These are phyloP conservation scores for Calonectria crousiana DNA, from an alignment of 2,329 filamentous ascomycete genomes.

Conservation along the genomic window DNA sequence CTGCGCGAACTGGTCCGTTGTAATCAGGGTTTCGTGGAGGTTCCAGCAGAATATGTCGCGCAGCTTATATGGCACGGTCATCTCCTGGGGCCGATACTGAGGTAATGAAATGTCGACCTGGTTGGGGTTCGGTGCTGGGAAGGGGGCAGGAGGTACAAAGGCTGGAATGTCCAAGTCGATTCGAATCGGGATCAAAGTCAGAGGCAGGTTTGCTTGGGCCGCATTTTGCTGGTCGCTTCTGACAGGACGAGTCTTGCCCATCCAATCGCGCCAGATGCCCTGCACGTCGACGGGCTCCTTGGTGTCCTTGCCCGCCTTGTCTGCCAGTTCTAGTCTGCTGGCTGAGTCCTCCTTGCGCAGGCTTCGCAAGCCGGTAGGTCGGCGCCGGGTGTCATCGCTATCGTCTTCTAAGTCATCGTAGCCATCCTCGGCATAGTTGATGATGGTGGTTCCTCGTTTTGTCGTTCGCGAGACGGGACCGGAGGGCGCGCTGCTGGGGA, in stretches of 20 bases:
- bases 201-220: slow-evolving; percentile 80
- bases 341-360: slow-evolving; percentile 80
- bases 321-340: slow-evolving; percentile 72
- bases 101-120: slow-evolving; percentile 79
- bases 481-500: slow-evolving; percentile 72
- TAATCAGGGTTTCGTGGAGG: slow-evolving; percentile 91
- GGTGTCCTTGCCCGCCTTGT: slow-evolving; percentile 88
- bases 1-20: slow-evolving; percentile 95
- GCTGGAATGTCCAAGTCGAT: slow-evolving; percentile 94
- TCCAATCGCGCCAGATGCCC: slow-evolving; percentile 96
- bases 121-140: slow-evolving; percentile 72
- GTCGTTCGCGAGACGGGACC: slow-evolving; percentile 85
- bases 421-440: slow-evolving; percentile 98
- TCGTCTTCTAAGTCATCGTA: slow-evolving; percentile 84
- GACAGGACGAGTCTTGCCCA: slow-evolving; percentile 76
- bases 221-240: slow-evolving; percentile 71
- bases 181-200: slow-evolving; percentile 93
- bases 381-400: slow-evolving; percentile 80
- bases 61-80: slow-evolving; percentile 86
- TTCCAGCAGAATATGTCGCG: slow-evolving; percentile 99
- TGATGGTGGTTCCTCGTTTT: slow-evolving; percentile 94
- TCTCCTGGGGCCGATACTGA: slow-evolving; percentile 83
- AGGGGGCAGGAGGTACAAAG: slow-evolving; percentile 75
- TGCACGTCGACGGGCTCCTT: slow-evolving; percentile 83
- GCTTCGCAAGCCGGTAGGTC: slow-evolving; percentile 86